Evolutionary conservation across 148 eudicot genomes (phyloP).

Genomic region (Oxyria digyna): DNA sequence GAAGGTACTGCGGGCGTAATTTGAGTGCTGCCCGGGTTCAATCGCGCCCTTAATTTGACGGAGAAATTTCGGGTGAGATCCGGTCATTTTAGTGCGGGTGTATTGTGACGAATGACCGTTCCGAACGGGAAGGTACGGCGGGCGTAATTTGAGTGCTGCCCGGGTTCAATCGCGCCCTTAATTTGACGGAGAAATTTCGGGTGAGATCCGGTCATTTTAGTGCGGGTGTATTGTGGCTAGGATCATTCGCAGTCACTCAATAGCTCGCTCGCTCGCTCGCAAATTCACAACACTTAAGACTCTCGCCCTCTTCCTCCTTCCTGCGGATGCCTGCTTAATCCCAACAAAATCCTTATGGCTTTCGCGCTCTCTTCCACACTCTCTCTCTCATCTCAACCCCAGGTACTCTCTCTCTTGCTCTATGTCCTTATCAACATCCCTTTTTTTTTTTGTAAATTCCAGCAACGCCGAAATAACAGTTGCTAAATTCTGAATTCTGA

Average conservation of each 20-base stretch:
- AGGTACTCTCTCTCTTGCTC: constrained; percentile 17
- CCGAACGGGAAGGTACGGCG: too few relatives aligned
- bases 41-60: too few relatives aligned
- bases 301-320: neutral
- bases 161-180: too few relatives aligned
- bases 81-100: too few relatives aligned
- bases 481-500: neutral
- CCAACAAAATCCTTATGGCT: constrained; percentile 8
- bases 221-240: too few relatives aligned
- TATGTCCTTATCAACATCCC: neutral
- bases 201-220: too few relatives aligned
- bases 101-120: too few relatives aligned
- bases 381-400: constrained; percentile 35
- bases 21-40: too few relatives aligned
- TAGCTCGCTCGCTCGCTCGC: constrained; percentile 1
- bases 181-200: too few relatives aligned
- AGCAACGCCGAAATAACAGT: neutral
- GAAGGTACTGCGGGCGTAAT: too few relatives aligned
- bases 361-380: constrained; percentile 25
- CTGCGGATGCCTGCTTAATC: constrained; percentile 6
- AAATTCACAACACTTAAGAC: neutral
- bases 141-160: too few relatives aligned
- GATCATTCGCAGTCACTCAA: neutral
- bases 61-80: too few relatives aligned
- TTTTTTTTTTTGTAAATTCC: neutral